Base-by-base conservation (phyloP, 345 rosid species). In the Salix purpurea region DNA sequence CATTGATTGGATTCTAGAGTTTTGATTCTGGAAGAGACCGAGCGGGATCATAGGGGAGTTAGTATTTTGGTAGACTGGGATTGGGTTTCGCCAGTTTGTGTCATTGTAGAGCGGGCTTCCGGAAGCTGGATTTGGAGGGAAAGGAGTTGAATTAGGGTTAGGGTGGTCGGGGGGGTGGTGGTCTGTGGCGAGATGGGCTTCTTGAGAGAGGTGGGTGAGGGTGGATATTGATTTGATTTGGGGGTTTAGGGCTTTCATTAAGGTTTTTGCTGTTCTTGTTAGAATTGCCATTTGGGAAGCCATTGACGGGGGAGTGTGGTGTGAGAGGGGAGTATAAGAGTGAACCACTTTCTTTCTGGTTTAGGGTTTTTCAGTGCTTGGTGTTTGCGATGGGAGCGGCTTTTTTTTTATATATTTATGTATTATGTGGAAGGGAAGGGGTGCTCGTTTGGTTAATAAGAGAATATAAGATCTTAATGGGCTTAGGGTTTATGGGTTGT, bases 51-150 rank as follows among this genome's bases (percentile, higher is more conserved):
- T 32, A 13, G 89, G 30, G 6, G 78, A 30, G 19, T 77, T 66
- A 23, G 79, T 50, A 44, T 66, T 69, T 0, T 85, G 87, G 58
- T 46, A 14, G 50, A 82, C 78, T 30, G 94, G 50, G 50, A 82
- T 79, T 30, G 94, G 97, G 78, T 48, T 88, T 14, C 99, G 88
- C 97, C 96, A 96, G 77, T 89, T 90, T 46, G 50, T 46, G 75
- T 92, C 93, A 23, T 81, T 86, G 81, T 93, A 95, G 65, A 91
- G 85, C 0, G 99, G 97, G 77, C 97, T 92, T 46, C 97, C 98
- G 28, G 97, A 80, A 7, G 95, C 92, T 0, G 99, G 97, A 80
- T 90, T 96, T 0, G 99, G 96, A 3, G 97, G 99, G 65, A 95
- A 91, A 39, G 94, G 89, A 0, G 91, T 76, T 19, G 69, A 37